A percentile compares a stretch with the other conserved stretches of the same genome.
Evolutionary conservation across 2,329 filamentous ascomycete species (phyloP).

Genomic region (Venturia aucupariae): DNA sequence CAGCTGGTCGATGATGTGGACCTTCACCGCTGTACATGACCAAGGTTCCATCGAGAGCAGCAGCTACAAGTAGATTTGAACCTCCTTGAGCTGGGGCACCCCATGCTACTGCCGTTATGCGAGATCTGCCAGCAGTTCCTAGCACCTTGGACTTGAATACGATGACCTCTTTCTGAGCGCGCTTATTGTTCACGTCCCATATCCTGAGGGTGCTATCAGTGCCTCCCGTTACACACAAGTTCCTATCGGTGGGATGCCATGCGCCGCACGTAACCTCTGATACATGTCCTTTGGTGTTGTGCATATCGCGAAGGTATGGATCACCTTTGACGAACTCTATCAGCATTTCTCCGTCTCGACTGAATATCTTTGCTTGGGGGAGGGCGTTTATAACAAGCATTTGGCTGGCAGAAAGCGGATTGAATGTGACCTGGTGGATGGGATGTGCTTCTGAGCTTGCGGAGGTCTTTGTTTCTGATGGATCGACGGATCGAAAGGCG

Average conservation of each 20-base stretch:
- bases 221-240: conserved; percentile 80
- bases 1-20: conserved; percentile 71
- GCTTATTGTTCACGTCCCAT: conserved; percentile 90
- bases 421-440: conserved; percentile 80
- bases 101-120: conserved; percentile 92
- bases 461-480: conserved; percentile 57
- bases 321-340: conserved; percentile 94
- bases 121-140: conserved; percentile 78
- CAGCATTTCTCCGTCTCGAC: conserved; percentile 75
- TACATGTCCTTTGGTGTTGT: conserved; percentile 94
- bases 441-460: conserved; percentile 74
- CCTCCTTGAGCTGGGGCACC: conserved; percentile 66
- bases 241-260: conserved; percentile 82
- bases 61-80: conserved; percentile 67
- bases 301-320: conserved; percentile 96
- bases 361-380: conserved; percentile 81
- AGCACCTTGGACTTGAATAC: conserved; percentile 91
- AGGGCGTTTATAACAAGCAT: conserved; percentile 84
- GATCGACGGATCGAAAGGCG: conserved; percentile 87
- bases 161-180: conserved; percentile 84
- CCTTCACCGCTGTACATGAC: conserved; percentile 89
- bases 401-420: conserved; percentile 66
- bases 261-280: conserved; percentile 82
- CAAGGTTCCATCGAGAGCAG: conserved; percentile 80
- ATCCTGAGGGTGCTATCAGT: conserved; percentile 93